A percentile compares a stretch with the other conserved stretches of the same genome.
Evolutionary conservation across 2,329 filamentous ascomycete genomes (phyloP).

Genomic region (Stachybotrys echinatus): DNA sequence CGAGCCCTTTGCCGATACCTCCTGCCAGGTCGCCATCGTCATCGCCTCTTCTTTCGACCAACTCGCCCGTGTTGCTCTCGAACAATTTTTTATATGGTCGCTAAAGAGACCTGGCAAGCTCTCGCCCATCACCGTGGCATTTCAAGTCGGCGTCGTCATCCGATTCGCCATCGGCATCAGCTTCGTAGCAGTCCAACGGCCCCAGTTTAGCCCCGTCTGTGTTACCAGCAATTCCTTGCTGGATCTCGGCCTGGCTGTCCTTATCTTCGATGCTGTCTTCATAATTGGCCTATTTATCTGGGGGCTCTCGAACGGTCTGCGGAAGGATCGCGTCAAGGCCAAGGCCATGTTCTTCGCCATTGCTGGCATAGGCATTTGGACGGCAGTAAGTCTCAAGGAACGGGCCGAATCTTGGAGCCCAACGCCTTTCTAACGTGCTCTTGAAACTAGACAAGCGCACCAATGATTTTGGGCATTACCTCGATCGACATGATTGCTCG

Average conservation of each 20-base stretch:
- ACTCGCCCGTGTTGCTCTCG: slow-evolving; percentile 44
- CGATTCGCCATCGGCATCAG: slow-evolving; percentile 49
- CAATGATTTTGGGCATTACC: slow-evolving; percentile 43
- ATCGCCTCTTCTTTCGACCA: slow-evolving; percentile 54
- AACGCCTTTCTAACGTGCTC: not conserved
- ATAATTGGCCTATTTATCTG: slow-evolving; percentile 34
- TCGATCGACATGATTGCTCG: slow-evolving; percentile 36
- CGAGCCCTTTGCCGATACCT: slow-evolving; percentile 31
- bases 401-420: not conserved
- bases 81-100: slow-evolving; percentile 50
- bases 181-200: slow-evolving; percentile 49
- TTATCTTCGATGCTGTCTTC: slow-evolving; percentile 41
- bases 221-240: slow-evolving; percentile 39
- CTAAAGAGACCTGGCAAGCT: slow-evolving; percentile 33
- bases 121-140: slow-evolving; percentile 30
- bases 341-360: slow-evolving; percentile 37
- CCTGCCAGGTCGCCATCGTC: slow-evolving; percentile 47
- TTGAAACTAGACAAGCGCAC: slow-evolving; percentile 43
- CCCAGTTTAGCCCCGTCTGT: slow-evolving; percentile 47
- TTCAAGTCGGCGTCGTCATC: slow-evolving; percentile 40
- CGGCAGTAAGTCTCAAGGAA: slow-evolving; percentile 36
- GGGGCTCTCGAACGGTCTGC: slow-evolving; percentile 30
- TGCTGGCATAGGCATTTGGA: slow-evolving; percentile 46
- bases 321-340: slow-evolving; percentile 25
- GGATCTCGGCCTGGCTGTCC: slow-evolving; percentile 38